Evolutionary conservation across 2,329 filamentous ascomycete species (phyloP), one percentile per base, ranked within the genome.

Genomic region (Trichoderma lentiforme): DNA sequence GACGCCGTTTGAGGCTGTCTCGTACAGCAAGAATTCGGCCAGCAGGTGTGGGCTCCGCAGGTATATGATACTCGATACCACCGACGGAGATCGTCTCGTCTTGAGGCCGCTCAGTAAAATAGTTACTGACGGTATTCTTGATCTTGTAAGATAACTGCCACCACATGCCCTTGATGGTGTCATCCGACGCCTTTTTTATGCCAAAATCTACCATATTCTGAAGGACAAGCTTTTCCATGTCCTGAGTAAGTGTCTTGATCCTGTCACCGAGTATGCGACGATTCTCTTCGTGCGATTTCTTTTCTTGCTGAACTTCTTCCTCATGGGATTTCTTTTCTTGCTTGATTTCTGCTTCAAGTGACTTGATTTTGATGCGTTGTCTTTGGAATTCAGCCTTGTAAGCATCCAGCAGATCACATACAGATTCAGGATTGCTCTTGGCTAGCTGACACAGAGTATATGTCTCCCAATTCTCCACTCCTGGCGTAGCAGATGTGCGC

Each of bases 401-500:
- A 30, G 0, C 1, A 43, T 63, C 24, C 2, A 63, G 15, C 9
- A 63, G 2, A 15, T 5, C 4, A n/a, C 32, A 24, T 39, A 62
- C 6, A n/a, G 1, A 0, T 0, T 32, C 1, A 8, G 34, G 32
- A 14, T 62, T 6, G 9, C 7, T 1, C 4, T 7, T 2, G 5
- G 14, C 60, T 9, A 43, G 34, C 18, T 28, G 14, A 18, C 24
- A 11, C 2, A 56, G 11, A 15, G 21, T 2, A 3, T 3, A 43
- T 9, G 43, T 9, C 12, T 21, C 9, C 56, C 26, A 58, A n/a
- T 12, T 21, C 5, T 60, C 9, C 21, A 14, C 1, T 12, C 3
- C 21, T 0, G 47, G 4, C 11, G 3, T 32, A 14, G 36, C 9
- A 11, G 15, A 63, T 26, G 8, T 21, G n/a, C 21, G 2, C 11